Evolutionary conservation across 805 yeast genomes (phyloP).

Genomic region (Alloascoidea hylecoeti): DNA sequence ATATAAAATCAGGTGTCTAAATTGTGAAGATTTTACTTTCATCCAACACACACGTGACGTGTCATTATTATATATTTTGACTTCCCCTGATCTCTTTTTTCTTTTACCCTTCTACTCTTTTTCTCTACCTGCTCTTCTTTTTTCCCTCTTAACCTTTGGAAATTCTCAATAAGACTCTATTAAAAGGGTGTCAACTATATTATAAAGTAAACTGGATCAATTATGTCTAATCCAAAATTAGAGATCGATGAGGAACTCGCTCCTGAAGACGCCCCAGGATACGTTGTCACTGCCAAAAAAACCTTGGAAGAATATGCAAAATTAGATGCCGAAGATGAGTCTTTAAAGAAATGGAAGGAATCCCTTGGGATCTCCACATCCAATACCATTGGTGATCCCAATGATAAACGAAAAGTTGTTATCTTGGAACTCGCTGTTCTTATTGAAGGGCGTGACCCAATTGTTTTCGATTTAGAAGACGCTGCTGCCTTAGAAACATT

Average conservation of each 20-base stretch:
- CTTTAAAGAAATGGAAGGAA: constrained; percentile 83
- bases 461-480: constrained; percentile 55
- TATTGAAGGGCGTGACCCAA: constrained; percentile 58
- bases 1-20: too few species aligned
- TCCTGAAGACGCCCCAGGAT: constrained; percentile 51
- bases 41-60: too few species aligned
- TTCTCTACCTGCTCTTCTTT: too few species aligned
- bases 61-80: too few species aligned
- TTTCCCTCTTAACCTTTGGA: too few species aligned
- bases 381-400: constrained; percentile 47
- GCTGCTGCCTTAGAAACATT: constrained; percentile 39
- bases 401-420: constrained; percentile 68
- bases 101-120: too few species aligned
- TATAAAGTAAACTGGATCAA: too few species aligned
- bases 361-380: constrained; percentile 63
- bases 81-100: too few species aligned
- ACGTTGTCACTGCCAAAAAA: constrained; percentile 52
- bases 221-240: constrained; percentile 1
- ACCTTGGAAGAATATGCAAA: constrained; percentile 73
- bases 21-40: too few species aligned
- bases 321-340: constrained; percentile 82
- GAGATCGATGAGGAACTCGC: constrained; percentile 34
- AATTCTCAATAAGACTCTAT: too few species aligned
- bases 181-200: too few species aligned
- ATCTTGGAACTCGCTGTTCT: constrained; percentile 60